Conservation (phyloP, 1,284 basidiomycete genomes). For the Leccinum angustisporum region DNA sequence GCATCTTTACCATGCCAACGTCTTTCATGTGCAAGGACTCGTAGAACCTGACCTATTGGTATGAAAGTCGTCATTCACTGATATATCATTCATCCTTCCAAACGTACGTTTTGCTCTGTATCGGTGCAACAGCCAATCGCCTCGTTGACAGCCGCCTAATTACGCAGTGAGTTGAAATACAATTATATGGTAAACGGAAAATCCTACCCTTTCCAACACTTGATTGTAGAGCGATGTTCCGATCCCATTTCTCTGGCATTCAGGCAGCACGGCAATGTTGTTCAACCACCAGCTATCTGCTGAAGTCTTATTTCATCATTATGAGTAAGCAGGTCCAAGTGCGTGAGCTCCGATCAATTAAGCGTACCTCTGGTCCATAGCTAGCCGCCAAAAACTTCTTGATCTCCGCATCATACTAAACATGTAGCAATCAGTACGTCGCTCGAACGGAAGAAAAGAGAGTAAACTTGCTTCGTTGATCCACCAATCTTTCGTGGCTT, state of each 20-base stretch:
- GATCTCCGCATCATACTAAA: not conserved
- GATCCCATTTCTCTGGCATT: constrained; percentile 3
- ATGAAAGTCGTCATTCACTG: not conserved
- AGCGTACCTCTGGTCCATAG: constrained; percentile 5
- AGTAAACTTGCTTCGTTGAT: not conserved
- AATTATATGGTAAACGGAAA: not conserved
- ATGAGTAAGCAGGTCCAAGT: not conserved
- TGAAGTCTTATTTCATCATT: not conserved
- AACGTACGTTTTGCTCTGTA: constrained; percentile 6
- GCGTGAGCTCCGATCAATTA: not conserved
- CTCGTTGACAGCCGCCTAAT: constrained; percentile 1
- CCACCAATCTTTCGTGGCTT: constrained; percentile 5
- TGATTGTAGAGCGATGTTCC: not conserved
- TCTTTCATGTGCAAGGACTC: not conserved
- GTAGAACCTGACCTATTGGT: constrained; percentile 4
- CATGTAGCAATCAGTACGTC: not conserved
- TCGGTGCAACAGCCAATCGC: constrained; percentile 5
- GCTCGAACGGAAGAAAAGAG: no score
- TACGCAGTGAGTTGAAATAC: no score
- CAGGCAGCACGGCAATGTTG: constrained; percentile 1
- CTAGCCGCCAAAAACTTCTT: not conserved
- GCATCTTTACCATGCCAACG: not conserved
- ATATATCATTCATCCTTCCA: not conserved
- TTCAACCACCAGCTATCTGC: constrained; percentile 8
- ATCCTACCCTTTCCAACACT: constrained; percentile 3